These are phyloP conservation scores for Schizosaccharomyces lindneri DNA, from an alignment of 805 yeast species.

Conservation along the genomic window DNA sequence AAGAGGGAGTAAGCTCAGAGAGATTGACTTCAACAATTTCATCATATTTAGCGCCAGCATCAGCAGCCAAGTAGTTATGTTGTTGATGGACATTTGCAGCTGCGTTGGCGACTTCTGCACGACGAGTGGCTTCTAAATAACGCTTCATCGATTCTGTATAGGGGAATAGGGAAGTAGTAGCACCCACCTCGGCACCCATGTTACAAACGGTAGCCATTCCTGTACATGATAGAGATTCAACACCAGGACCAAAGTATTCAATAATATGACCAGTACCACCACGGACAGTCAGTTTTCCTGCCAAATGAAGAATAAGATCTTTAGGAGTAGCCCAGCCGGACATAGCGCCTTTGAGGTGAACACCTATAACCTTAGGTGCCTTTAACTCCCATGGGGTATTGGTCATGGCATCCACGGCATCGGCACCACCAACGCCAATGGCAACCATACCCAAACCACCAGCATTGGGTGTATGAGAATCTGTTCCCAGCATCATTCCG, in stretches of 20 bases:
- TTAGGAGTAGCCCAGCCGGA: conserved; percentile 94
- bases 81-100: conserved; percentile 36
- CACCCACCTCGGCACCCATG: conserved; percentile 99
- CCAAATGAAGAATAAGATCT: conserved; percentile 78
- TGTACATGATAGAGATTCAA: conserved; percentile 73
- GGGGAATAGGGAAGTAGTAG: conserved; percentile 94
- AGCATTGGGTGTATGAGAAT: conserved; percentile 93
- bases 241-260: conserved; percentile 92
- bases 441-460: conserved; percentile 97
- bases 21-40: conserved; percentile 78
- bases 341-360: conserved; percentile 74
- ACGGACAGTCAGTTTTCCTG: conserved; percentile 81
- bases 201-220: conserved; percentile 99
- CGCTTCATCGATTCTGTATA: conserved; percentile 73
- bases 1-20: conserved; percentile 74
- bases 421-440: conserved; percentile 99
- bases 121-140: conserved; percentile 66
- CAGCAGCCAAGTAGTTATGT: conserved; percentile 51
- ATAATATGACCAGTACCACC: conserved; percentile 96
- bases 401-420: conserved; percentile 91
- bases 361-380: conserved; percentile 91
- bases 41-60: conserved; percentile 81
- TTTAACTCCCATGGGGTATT: conserved; percentile 90
- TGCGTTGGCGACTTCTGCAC: conserved; percentile 62
- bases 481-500: conserved; percentile 86